Percentiles rank a stretch among this genome's conserved stretches.
These are phyloP conservation scores for Apiospora saccharicola DNA, from an alignment of 2,329 filamentous ascomycete genomes.

Conservation along the genomic window DNA sequence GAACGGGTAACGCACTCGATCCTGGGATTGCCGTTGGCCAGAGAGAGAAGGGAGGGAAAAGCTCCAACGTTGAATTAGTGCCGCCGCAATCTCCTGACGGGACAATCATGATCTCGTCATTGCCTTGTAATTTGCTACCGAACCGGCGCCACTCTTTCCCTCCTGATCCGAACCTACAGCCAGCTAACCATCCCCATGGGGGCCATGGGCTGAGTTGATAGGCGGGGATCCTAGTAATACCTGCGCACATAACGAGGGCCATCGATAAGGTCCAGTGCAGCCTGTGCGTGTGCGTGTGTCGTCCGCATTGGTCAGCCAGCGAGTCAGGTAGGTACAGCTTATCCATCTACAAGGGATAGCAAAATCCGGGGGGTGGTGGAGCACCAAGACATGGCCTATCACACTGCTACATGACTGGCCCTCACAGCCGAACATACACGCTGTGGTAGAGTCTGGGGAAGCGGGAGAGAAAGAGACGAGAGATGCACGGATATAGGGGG, in stretches of 20 bases:
- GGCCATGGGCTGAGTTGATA: background rate
- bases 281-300: background rate
- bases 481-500: background rate
- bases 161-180: background rate
- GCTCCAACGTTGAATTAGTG: background rate
- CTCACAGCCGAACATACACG: background rate
- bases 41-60: too few relatives aligned
- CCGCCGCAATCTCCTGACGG: background rate
- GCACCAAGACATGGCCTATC: background rate
- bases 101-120: constrained; percentile 16
- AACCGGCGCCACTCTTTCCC: background rate
- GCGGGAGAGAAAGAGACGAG: background rate
- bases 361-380: background rate
- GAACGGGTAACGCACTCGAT: background rate
- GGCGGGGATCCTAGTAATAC: background rate
- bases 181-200: background rate
- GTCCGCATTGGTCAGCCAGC: background rate
- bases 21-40: background rate
- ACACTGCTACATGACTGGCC: background rate
- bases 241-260: background rate
- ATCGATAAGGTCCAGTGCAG: background rate
- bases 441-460: background rate
- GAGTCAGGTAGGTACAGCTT: background rate
- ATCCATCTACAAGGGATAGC: background rate
- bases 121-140: background rate